These are phyloP conservation scores for Suhomyces faveliae DNA, from an alignment of 805 yeast genomes.

Conservation along the genomic window DNA sequence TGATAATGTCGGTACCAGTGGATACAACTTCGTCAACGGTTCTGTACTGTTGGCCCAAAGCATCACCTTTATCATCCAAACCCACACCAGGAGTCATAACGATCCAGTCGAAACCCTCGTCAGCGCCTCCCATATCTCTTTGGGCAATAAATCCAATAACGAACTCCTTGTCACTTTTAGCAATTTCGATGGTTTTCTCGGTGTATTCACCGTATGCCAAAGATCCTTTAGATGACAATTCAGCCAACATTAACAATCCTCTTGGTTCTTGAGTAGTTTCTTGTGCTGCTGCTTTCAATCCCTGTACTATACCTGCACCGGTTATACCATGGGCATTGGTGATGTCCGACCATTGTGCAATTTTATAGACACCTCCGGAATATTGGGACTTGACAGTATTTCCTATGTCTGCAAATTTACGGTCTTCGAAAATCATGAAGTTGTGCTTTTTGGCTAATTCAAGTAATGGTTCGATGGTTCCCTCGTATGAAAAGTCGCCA, in stretches of 20 bases:
- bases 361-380: constrained; percentile 82
- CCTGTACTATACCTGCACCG: constrained; percentile 89
- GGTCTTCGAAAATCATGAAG: constrained; percentile 91
- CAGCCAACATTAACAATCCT: constrained; percentile 93
- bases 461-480: constrained; percentile 72
- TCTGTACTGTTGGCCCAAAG: constrained; percentile 94
- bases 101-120: constrained; percentile 90
- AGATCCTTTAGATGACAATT: constrained; percentile 90
- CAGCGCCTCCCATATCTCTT: constrained; percentile 76
- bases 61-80: constrained; percentile 93
- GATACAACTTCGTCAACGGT: constrained; percentile 81
- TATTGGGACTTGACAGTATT: constrained; percentile 95
- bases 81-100: constrained; percentile 99
- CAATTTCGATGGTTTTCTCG: constrained; percentile 76
- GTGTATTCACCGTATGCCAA: constrained; percentile 93
- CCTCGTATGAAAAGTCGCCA: constrained; percentile 82
- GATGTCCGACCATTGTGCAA: constrained; percentile 93
- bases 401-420: constrained; percentile 98
- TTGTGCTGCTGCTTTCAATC: constrained; percentile 77
- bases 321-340: constrained; percentile 98
- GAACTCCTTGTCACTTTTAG: constrained; percentile 80
- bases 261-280: constrained; percentile 74
- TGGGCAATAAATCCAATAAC: constrained; percentile 98
- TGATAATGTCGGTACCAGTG: constrained; percentile 90
- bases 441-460: constrained; percentile 75